phyloP scores from a whole-genome alignment of 306 rosid species.

The Acmispon strigosus region DNA sequence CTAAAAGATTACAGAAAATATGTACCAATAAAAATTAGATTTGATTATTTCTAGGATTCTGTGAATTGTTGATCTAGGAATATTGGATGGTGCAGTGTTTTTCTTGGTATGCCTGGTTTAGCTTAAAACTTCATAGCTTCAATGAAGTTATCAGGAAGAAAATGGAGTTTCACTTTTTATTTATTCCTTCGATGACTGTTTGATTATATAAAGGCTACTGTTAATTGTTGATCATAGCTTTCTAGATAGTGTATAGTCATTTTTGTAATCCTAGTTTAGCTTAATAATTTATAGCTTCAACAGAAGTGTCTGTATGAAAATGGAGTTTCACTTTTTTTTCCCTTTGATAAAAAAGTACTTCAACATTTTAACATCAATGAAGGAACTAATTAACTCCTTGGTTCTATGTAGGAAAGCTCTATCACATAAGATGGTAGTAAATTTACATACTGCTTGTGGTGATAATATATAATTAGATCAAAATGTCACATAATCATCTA shows the following conservation, averaged over 20 bases:
- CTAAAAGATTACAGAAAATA: neutral
- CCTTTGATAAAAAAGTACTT: neutral
- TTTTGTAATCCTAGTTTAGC: too few species aligned
- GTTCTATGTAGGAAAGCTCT: slow-evolving; percentile 8
- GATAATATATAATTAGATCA: neutral
- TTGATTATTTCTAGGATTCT: neutral
- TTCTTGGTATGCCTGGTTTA: neutral
- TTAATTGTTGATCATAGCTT: too few species aligned
- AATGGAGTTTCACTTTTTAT: neutral
- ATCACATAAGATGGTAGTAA: neutral
- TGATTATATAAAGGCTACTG: too few species aligned
- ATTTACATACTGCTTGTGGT: slow-evolving; percentile 7
- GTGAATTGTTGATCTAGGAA: neutral
- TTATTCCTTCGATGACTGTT: too few species aligned
- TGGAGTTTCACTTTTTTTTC: neutral
- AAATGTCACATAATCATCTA: neutral
- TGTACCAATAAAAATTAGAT: neutral
- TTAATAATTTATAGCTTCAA: too few species aligned
- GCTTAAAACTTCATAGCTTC: neutral
- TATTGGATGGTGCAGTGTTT: neutral
- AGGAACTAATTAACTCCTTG: slow-evolving; percentile 1
- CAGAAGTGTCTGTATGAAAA: too few species aligned
- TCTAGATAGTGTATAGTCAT: too few species aligned
- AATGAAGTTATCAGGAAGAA: neutral
- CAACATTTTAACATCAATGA: neutral